These are phyloP conservation scores for Fusarium brevicatenulatum DNA, from an alignment of 2,329 filamentous ascomycete genomes.

Conservation along the genomic window DNA sequence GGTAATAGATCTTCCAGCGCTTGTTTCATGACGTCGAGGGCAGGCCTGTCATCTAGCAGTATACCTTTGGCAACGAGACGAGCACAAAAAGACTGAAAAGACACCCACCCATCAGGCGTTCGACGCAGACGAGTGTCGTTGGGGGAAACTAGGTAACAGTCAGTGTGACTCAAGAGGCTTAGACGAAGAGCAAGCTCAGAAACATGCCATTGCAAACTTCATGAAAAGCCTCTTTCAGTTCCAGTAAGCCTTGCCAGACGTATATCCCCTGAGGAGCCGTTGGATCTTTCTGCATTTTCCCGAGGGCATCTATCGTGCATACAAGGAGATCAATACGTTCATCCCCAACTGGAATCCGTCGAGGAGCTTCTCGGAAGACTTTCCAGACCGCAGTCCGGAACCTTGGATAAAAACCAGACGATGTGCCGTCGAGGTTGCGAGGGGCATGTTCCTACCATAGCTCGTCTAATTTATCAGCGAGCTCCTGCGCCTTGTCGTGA, in stretches of 20 bases:
- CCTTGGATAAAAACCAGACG: background rate
- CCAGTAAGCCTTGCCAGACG: background rate
- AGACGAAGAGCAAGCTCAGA: background rate
- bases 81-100: constrained; percentile 49
- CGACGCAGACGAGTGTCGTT: background rate
- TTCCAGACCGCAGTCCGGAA: background rate
- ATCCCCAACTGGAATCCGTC: background rate
- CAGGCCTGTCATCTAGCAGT: constrained; percentile 43
- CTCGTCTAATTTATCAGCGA: background rate
- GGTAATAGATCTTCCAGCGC: constrained; percentile 44
- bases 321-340: background rate
- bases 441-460: background rate
- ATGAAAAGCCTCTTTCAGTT: background rate
- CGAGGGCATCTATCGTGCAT: background rate
- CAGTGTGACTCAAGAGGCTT: background rate
- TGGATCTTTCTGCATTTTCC: background rate
- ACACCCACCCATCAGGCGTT: constrained; percentile 41
- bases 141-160: background rate
- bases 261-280: background rate
- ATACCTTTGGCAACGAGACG: constrained; percentile 41
- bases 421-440: background rate
- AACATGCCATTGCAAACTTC: background rate
- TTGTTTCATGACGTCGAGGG: constrained; percentile 46
- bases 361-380: background rate
- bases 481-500: background rate